phyloP scores from a whole-genome alignment of 805 yeast genomes.

The Metschnikowia hibisci region DNA sequence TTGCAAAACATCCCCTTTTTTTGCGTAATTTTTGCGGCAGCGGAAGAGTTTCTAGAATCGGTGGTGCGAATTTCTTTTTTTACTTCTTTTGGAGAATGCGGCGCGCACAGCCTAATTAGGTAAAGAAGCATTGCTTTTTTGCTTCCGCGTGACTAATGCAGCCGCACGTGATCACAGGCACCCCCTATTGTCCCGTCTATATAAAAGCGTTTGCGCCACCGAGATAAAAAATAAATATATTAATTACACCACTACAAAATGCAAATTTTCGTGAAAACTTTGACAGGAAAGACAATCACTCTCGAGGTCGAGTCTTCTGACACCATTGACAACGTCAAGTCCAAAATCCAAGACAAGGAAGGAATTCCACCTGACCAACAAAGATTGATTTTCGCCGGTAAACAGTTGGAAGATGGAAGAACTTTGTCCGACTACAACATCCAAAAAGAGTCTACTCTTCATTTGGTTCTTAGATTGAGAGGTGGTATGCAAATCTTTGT shows the following conservation, averaged over 20 bases:
- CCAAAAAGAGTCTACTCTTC: constrained; percentile 41
- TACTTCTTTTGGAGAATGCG: background rate
- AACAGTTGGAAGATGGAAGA: constrained; percentile 42
- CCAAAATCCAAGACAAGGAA: constrained; percentile 42
- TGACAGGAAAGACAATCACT: constrained; percentile 68
- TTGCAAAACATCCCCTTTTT: no score
- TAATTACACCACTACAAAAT: constrained; percentile 14
- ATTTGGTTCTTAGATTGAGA: constrained; percentile 26
- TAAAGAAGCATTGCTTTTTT: constrained; percentile 14
- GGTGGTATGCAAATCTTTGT: constrained; percentile 59
- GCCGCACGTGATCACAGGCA: constrained; percentile 16
- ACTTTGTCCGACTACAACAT: constrained; percentile 39
- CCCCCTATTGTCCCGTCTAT: constrained; percentile 18
- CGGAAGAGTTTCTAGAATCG: background rate
- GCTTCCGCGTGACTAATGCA: constrained; percentile 16
- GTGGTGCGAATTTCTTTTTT: constrained; percentile 2
- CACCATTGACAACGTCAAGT: constrained; percentile 86
- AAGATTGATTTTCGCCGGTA: constrained; percentile 45
- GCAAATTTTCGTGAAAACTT: constrained; percentile 42
- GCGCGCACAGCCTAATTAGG: constrained; percentile 4
- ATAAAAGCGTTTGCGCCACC: constrained; percentile 20
- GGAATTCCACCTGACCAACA: constrained; percentile 46
- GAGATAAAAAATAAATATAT: background rate
- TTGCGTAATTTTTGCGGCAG: background rate
- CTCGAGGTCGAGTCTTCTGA: constrained; percentile 97